Evolutionary conservation across 208 protist genomes (phyloP).

Genomic region (Naegleria fowleri): DNA sequence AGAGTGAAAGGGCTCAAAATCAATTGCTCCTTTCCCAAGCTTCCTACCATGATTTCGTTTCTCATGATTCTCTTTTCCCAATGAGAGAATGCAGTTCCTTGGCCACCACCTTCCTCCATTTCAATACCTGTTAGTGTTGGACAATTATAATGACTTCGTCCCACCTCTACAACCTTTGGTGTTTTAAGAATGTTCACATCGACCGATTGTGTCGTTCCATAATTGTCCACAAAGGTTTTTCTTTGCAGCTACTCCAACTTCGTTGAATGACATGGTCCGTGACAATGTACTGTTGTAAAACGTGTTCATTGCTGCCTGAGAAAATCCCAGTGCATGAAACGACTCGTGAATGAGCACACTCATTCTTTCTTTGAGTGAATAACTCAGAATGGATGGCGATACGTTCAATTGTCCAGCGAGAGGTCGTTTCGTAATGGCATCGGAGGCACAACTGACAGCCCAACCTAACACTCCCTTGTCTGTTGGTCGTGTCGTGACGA

Average conservation of each 20-base stretch:
- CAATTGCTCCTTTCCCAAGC: neutral
- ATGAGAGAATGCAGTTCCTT: neutral
- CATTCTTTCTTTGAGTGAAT: neutral
- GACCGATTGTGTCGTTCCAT: neutral
- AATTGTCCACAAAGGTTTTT: neutral
- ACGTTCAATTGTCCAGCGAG: slow-evolving; percentile 7
- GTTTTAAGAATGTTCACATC: neutral
- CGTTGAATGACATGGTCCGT: neutral
- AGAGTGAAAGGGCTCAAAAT: neutral
- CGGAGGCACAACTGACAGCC: neutral
- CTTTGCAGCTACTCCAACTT: neutral
- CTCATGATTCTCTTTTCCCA: slow-evolving; percentile 1
- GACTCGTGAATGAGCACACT: neutral
- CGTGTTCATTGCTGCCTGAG: neutral
- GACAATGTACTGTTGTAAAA: neutral
- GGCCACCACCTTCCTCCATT: neutral
- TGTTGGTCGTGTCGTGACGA: neutral
- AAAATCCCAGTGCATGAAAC: neutral
- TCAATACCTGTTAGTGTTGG: neutral
- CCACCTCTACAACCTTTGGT: neutral
- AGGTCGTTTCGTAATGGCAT: neutral
- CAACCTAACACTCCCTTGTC: neutral
- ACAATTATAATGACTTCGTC: neutral
- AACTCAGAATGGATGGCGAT: neutral
- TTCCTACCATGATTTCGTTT: neutral